phyloP scores from a whole-genome alignment of 202 grass and related monocot genomes.

The Carex sylvatica region DNA sequence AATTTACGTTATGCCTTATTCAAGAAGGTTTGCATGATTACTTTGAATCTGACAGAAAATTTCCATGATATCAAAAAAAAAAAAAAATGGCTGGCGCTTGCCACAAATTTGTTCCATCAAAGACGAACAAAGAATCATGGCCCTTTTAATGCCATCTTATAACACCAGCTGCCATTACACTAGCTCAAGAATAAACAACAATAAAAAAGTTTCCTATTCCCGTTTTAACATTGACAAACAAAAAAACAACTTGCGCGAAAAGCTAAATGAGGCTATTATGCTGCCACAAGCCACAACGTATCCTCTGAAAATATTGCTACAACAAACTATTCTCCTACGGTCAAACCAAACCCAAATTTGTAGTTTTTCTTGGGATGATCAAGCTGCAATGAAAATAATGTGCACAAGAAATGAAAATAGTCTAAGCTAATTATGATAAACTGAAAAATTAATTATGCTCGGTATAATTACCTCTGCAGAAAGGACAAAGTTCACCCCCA shows the following conservation, averaged over 20 bases:
- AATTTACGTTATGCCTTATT: constrained; percentile 6
- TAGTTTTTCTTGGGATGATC: constrained; percentile 98
- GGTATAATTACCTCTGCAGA: constrained; percentile 68
- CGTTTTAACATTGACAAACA: constrained; percentile 13
- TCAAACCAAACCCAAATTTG: constrained; percentile 98
- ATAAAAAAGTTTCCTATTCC: constrained; percentile 29
- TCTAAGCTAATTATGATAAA: constrained; percentile 11
- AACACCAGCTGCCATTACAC: constrained; percentile 35
- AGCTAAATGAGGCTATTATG: constrained; percentile 8
- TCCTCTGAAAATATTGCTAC: constrained; percentile 23
- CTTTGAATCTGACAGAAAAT: background rate
- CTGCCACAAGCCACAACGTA: constrained; percentile 28
- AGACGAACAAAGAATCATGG: constrained; percentile 71
- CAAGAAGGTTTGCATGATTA: background rate
- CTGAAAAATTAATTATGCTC: background rate
- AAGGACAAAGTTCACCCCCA: constrained; percentile 97
- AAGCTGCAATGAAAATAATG: constrained; percentile 54
- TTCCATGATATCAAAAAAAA: constrained; percentile 9
- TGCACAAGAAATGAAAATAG: constrained; percentile 7
- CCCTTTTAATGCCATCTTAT: constrained; percentile 20
- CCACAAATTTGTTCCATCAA: constrained; percentile 56
- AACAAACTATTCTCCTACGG: constrained; percentile 77
- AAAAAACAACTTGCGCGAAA: constrained; percentile 6
- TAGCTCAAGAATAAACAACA: constrained; percentile 42
- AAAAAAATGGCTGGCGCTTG: constrained; percentile 28